Base-by-base conservation (phyloP, 2,329 filamentous ascomycete species). In the Cadophora malorum region DNA sequence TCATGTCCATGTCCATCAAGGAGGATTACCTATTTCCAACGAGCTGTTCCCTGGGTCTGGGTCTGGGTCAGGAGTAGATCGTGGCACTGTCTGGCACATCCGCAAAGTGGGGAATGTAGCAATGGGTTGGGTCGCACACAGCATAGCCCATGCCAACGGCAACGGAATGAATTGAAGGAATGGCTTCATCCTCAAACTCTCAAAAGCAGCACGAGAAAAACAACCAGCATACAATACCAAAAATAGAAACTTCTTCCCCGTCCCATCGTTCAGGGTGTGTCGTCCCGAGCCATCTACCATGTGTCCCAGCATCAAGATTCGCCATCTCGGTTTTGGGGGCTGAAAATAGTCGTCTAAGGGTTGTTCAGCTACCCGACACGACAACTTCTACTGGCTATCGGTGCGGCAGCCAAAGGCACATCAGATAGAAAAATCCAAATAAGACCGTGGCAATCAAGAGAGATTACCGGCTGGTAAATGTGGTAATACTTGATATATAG, bases 131-230 rank as follows among this genome's bases (percentile, higher is more conserved):
- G 41, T 8, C 9, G n/a, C 21, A 4, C 4, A 16, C 33, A 41
- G 56, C 56, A 59, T 45, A 59, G 56, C 33, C 55, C 56, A 45
- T 19, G 9, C 50, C 50, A 53, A n/a, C 55, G 45, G 45, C 21
- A 21, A 21, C 21, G 4, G 35, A 14, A 23, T n/a, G 21, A 41
- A 3, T 12, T 28, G 33, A 41, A 23, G 55, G 31, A 59, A 41
- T 19, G 31, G 33, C 58, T 33, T 28, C 21, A 45, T 45, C 19
- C 41, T 45, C n/a, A 49, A 49, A 49, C 19, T 28, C 35, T 21
- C 45, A 56, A 69, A 64, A 66, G 68, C 66, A 64, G 66, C 63
- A 65, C 64, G 60, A 66, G 23, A 61, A 62, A 49, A 45, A 3
- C 41, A 45, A 5, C 28, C 12, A 33, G 33, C 58, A 53, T 60